Evolutionary conservation across 805 yeast species (phyloP), one percentile per base, ranked within the genome.

Genomic region (Teunomyces stri): DNA sequence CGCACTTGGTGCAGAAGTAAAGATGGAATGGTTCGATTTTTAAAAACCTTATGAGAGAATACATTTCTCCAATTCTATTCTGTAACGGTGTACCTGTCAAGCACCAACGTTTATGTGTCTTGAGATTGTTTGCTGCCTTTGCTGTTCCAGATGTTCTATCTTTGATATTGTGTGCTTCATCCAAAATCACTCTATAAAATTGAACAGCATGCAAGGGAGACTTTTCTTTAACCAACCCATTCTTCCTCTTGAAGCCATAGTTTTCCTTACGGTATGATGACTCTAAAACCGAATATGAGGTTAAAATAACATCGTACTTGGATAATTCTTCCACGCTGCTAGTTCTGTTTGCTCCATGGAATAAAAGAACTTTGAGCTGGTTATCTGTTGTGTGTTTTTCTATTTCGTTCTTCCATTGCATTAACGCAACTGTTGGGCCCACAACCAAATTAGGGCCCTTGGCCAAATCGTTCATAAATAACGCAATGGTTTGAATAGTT

Each of bases 331-430:
- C 75, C 6, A 75, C 59, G 43, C 78, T 74, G 33, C 69, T 74
- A 1, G 87, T 79, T 44, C 96, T 75, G 56, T 84, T 86, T 0
- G 94, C 85, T 7, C 98, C 99, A 67, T 94, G 97, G 62, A 76
- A 94, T 2, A 92, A 68, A 13, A 81, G 80, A 4, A 85, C 89
- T 49, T 76, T 81, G 53, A 94, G 68, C 16, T 72, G 70, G 6
- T 85, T 88, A 29, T 80, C 81, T 7, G 63, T 61, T 0, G 98
- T 85, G 63, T 94, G 97, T 43, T 78, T 80, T 50, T 83, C 88
- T 44, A 94, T 94, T 68, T 94, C 99, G 57, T 85, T 82, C 60
- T 85, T 87, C 99, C 99, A 94, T 64, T 94, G 99, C 87, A 94
- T 88, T 40, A 94, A 70, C 0, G 98, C 98, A n/a, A 94, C 99